These are phyloP conservation scores for Penium margaritaceum DNA, from an alignment of 139 green algal genomes.

Conservation along the genomic window DNA sequence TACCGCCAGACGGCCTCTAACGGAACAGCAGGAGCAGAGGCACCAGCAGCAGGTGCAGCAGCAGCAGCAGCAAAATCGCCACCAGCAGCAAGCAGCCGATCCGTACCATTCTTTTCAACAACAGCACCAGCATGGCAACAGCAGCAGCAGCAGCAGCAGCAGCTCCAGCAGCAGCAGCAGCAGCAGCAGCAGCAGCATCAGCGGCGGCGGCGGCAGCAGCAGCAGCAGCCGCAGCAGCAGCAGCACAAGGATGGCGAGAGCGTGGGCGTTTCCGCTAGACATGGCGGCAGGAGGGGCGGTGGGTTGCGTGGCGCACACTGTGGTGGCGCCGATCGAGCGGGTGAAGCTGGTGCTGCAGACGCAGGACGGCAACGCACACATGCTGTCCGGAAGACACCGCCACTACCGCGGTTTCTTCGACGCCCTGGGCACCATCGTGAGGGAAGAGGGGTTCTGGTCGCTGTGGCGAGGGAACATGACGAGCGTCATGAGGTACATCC, in stretches of 20 bases:
- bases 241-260: constrained; percentile 3
- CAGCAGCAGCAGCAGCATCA: constrained; percentile 1
- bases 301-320: constrained; percentile 87
- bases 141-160: not conserved
- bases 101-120: no score
- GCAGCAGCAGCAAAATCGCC: constrained; percentile 9
- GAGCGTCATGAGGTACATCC: constrained; percentile 93
- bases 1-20: not conserved
- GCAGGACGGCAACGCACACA: constrained; percentile 44
- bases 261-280: constrained; percentile 64
- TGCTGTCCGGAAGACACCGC: constrained; percentile 7
- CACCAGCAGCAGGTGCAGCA: constrained; percentile 14
- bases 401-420: constrained; percentile 65
- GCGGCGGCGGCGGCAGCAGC: constrained; percentile 13
- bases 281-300: constrained; percentile 64
- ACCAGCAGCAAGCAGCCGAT: constrained; percentile 25
- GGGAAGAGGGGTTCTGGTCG: constrained; percentile 78
- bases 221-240: not conserved
- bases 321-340: constrained; percentile 88
- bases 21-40: not conserved
- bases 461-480: constrained; percentile 96
- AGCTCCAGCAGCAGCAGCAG: not conserved
- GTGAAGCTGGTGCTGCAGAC: constrained; percentile 96
- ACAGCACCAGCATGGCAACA: constrained; percentile 8
- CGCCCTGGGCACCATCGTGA: constrained; percentile 81